Evolutionary conservation across 148 eudicot genomes (phyloP).

Genomic region (Rhododendron griersonianum): DNA sequence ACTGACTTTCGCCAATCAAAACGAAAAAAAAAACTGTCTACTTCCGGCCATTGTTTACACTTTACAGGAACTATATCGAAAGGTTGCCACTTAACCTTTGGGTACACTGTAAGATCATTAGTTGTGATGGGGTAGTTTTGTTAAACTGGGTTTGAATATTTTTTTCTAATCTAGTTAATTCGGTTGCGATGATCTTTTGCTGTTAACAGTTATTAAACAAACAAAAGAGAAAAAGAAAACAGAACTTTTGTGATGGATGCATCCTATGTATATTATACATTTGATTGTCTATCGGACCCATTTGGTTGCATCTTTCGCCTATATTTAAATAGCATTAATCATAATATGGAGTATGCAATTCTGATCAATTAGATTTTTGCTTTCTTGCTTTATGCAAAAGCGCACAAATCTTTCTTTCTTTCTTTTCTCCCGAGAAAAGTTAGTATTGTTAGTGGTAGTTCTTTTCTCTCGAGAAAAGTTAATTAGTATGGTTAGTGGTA

Average conservation of each 20-base stretch:
- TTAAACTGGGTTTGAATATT: background rate
- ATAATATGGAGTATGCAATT: background rate
- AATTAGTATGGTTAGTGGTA: no score
- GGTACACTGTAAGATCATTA: background rate
- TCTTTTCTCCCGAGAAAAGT: no score
- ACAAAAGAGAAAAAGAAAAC: background rate
- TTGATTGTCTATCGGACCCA: background rate
- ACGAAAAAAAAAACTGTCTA: no score
- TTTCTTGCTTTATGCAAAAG: slow-evolving; percentile 1
- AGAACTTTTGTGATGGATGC: background rate
- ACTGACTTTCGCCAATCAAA: no score
- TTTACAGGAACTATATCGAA: no score
- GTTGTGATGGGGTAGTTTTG: background rate
- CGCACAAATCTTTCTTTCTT: no score
- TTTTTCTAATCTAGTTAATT: background rate
- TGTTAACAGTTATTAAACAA: slow-evolving; percentile 1
- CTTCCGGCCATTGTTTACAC: no score
- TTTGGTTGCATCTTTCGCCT: background rate
- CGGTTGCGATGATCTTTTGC: background rate
- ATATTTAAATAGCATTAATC: no score
- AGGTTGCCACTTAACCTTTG: no score
- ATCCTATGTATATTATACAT: no score
- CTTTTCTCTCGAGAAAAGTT: no score
- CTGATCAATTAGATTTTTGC: background rate
- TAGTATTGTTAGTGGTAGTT: no score